These are phyloP conservation scores for Ligustrum vulgare DNA, from an alignment of 257 asterid species.

Conservation along the genomic window DNA sequence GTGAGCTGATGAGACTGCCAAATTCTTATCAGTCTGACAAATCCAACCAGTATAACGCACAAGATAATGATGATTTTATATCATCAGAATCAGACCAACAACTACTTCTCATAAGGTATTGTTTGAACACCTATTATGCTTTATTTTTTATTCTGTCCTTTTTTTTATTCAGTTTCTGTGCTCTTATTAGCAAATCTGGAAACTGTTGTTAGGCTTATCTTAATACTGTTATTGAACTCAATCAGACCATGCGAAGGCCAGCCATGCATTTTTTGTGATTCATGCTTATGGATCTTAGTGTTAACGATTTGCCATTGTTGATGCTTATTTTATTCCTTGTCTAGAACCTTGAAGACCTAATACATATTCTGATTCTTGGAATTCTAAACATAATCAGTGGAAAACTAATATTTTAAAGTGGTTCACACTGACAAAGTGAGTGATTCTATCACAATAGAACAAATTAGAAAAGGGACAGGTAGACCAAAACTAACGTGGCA, in stretches of 20 bases:
- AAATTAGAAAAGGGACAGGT: neutral
- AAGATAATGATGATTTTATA: conserved; percentile 72
- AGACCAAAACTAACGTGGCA: neutral
- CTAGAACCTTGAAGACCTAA: neutral
- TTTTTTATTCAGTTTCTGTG: conserved; percentile 1
- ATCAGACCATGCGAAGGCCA: neutral
- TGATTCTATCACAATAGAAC: neutral
- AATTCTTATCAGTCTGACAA: conserved; percentile 59
- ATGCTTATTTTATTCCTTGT: neutral
- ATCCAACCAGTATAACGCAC: conserved; percentile 48
- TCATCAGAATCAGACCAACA: conserved; percentile 92
- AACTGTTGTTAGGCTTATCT: neutral
- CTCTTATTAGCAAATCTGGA: conserved; percentile 17
- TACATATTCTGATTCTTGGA: neutral
- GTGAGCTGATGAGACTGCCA: conserved; percentile 88
- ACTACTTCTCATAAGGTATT: conserved; percentile 80
- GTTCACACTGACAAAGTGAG: neutral
- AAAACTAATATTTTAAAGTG: neutral
- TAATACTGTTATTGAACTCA: neutral
- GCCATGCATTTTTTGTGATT: neutral
- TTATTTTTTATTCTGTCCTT: neutral
- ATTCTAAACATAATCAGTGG: neutral
- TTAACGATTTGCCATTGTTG: neutral
- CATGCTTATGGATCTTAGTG: neutral
- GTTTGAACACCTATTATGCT: conserved; percentile 8